phyloP scores from a whole-genome alignment of 2,329 filamentous ascomycete genomes.

The Byssochlamys sp. region DNA sequence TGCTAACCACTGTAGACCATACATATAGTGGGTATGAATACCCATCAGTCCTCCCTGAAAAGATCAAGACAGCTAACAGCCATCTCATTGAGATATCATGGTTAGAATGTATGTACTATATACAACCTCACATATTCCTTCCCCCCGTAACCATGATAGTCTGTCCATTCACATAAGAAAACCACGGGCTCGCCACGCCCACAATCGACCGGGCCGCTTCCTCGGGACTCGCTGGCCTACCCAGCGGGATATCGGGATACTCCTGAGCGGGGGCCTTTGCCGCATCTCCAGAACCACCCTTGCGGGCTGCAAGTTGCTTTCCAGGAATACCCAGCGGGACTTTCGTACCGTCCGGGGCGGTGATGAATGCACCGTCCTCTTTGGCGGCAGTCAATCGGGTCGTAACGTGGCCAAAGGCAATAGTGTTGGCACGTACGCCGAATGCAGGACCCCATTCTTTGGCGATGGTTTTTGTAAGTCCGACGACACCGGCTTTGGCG shows the following conservation, averaged over 20 bases:
- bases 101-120: neutral
- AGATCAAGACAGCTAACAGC: neutral
- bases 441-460: constrained; percentile 84
- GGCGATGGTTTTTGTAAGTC: constrained; percentile 78
- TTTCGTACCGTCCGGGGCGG: constrained; percentile 64
- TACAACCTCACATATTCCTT: constrained; percentile 44
- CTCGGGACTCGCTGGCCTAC: constrained; percentile 64
- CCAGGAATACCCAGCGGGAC: constrained; percentile 65
- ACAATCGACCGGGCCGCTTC: constrained; percentile 72
- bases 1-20: too few relatives aligned
- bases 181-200: constrained; percentile 70
- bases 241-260: constrained; percentile 64
- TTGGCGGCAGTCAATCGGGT: constrained; percentile 76
- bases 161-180: constrained; percentile 77
- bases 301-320: constrained; percentile 37
- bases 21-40: too few relatives aligned
- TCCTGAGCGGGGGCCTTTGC: constrained; percentile 29
- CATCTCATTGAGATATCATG: neutral
- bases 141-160: constrained; percentile 80
- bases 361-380: constrained; percentile 71
- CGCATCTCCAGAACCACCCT: constrained; percentile 12
- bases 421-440: constrained; percentile 71
- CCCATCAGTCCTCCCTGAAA: too few relatives aligned
- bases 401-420: constrained; percentile 73
- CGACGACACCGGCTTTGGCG: constrained; percentile 73